Evolutionary conservation across 352 stramenopile genomes (phyloP), one percentile per base, ranked within the genome.

Genomic region (Phytopythium kandeliae): DNA sequence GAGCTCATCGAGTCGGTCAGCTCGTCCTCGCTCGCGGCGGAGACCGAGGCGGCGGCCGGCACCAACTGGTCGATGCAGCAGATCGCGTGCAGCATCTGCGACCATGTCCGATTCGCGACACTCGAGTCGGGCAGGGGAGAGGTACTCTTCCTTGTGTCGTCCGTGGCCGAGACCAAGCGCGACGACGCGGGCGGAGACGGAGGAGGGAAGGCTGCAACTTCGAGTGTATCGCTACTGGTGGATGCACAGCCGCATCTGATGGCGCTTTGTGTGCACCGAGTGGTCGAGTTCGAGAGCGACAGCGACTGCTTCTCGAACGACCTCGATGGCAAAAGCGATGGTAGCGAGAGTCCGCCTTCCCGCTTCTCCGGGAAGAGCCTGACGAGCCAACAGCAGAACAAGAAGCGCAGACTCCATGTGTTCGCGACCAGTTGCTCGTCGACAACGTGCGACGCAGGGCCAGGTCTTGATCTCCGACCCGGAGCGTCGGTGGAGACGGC

Each of bases 11-110:
- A 86, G 9, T 69, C 66, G 34, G 73, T 63, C 34, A 82, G 62
- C n/a, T 84, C 78, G 12, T 74, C 64, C 0, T 74, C 71, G 0
- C 59, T 85, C 36, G 75, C 73, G 0, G 69, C 72, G n/a, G 58
- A 61, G 25, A 89, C 74, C 3, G 78, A 72, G n/a, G 78, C 71
- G 3, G 74, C 78, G 0, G 78, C 78, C 0, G 78, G 75, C 0
- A 89, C 75, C 9, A 89, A 89, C 34, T 51, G 85, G 43, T 86
- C 73, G 12, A 86, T 87, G 78, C 73, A 82, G 37, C 53, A 83
- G 10, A 89, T 89, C 38, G 78, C 78, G 9, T 60, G 52, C 9
- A 75, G 54, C 19, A 82, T 89, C 25, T 86, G 73, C 41, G 73
- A 86, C 16, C 71, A 85, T 42, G 59, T 89, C 1, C 67, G 69